A percentile compares a stretch with the other conserved stretches of the same genome.
Evolutionary conservation across 208 protist genomes (phyloP).

Genomic region (Vickermania spadyakhi): DNA sequence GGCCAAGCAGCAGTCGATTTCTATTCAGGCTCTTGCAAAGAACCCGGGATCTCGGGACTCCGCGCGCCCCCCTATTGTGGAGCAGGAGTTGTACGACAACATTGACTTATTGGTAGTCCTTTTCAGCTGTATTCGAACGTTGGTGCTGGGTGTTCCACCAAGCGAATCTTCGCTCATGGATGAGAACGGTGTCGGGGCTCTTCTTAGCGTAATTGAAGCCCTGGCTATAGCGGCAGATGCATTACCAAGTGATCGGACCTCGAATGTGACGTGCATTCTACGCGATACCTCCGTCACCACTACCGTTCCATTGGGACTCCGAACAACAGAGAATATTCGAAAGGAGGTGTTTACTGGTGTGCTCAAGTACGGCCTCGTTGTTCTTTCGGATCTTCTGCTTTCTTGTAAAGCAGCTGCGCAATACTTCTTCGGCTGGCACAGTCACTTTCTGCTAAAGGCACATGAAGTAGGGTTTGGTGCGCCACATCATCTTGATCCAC

Average conservation of each 20-base stretch:
- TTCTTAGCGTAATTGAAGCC: constrained; percentile 34
- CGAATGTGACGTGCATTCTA: not conserved
- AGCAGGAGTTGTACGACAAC: constrained; percentile 3
- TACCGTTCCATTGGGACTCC: not conserved
- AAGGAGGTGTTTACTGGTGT: constrained; percentile 11
- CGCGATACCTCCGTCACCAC: constrained; percentile 1
- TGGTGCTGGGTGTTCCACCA: constrained; percentile 21
- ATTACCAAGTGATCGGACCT: not conserved
- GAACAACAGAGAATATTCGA: not conserved
- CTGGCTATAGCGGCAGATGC: constrained; percentile 12
- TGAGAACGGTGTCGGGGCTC: constrained; percentile 19
- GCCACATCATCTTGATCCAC: not conserved
- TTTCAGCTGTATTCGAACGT: constrained; percentile 16
- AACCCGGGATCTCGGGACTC: not conserved
- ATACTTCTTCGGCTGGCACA: constrained; percentile 46
- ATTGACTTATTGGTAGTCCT: constrained; percentile 18
- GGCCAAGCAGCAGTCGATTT: not conserved
- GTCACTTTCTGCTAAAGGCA: constrained; percentile 14
- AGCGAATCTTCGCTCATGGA: constrained; percentile 32
- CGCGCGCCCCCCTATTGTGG: constrained; percentile 9
- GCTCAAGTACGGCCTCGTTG: constrained; percentile 32
- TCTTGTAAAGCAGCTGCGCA: constrained; percentile 30
- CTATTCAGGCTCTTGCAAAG: not conserved
- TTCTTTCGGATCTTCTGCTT: constrained; percentile 55
- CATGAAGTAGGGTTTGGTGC: constrained; percentile 4